Evolutionary conservation across 306 rosid species (phyloP).

Genomic region (Castanospermum australe): DNA sequence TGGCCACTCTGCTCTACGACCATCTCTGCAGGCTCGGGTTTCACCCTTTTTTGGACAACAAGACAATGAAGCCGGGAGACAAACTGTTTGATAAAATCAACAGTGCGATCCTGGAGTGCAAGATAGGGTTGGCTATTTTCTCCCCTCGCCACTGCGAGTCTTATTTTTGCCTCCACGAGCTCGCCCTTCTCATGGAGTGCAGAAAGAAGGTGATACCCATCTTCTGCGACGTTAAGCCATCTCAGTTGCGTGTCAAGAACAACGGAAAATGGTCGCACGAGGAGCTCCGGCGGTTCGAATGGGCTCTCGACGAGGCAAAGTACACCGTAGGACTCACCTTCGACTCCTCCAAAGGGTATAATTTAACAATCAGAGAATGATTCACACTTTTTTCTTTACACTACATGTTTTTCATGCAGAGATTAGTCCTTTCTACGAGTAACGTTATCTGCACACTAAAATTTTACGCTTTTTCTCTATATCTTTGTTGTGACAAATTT

Average conservation of each 20-base stretch:
- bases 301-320: constrained; percentile 58
- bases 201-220: constrained; percentile 64
- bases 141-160: constrained; percentile 68
- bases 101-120: constrained; percentile 45
- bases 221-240: constrained; percentile 63
- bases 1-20: constrained; percentile 61
- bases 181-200: constrained; percentile 54
- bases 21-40: constrained; percentile 38
- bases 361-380: neutral
- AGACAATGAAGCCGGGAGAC: constrained; percentile 70
- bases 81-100: constrained; percentile 65
- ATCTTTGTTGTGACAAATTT: too few species aligned
- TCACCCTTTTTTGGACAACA: constrained; percentile 63
- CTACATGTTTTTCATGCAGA: too few species aligned
- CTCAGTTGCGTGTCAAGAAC: constrained; percentile 40
- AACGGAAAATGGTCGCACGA: constrained; percentile 19
- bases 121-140: constrained; percentile 58
- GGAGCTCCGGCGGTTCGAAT: constrained; percentile 35
- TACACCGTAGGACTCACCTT: constrained; percentile 55
- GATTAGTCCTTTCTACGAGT: too few species aligned
- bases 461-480: too few species aligned
- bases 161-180: constrained; percentile 67
- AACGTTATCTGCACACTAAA: too few species aligned
- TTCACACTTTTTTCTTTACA: too few species aligned
- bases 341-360: constrained; percentile 53